Percentiles rank a stretch among this genome's conserved stretches.
Evolutionary conservation across 345 rosid genomes (phyloP).

Genomic region (Euphorbia lathyris): DNA sequence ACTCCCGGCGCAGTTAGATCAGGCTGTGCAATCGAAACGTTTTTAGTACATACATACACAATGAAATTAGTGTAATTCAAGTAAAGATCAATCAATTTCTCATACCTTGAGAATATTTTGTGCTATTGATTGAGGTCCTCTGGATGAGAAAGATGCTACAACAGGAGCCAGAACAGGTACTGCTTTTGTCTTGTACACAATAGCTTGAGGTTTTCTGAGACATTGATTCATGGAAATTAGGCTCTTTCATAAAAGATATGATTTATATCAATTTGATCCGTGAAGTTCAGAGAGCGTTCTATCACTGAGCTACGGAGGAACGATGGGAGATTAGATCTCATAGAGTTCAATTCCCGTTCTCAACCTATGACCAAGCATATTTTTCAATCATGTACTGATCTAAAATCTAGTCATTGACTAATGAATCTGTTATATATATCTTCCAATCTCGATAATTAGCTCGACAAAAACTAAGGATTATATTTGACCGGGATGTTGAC

Average conservation of each 20-base stretch:
- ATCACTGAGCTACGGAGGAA: too few relatives aligned
- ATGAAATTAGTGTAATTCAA: neutral
- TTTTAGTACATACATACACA: neutral
- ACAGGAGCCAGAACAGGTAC: constrained; percentile 42
- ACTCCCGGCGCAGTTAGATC: constrained; percentile 84
- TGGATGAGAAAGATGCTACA: constrained; percentile 68
- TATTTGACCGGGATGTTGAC: too few relatives aligned
- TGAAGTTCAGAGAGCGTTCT: too few relatives aligned
- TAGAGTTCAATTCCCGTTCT: too few relatives aligned
- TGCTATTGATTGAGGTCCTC: constrained; percentile 67
- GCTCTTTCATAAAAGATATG: neutral
- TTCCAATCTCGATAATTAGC: too few relatives aligned
- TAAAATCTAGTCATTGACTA: too few relatives aligned
- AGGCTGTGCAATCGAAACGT: constrained; percentile 44
- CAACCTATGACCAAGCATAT: too few relatives aligned
- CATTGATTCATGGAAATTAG: neutral
- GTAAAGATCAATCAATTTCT: neutral
- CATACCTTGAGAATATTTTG: constrained; percentile 70
- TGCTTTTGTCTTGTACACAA: constrained; percentile 51
- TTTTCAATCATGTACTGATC: too few relatives aligned
- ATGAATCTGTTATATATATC: too few relatives aligned
- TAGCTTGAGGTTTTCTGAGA: constrained; percentile 54
- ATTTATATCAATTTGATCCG: too few relatives aligned
- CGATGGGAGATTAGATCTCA: too few relatives aligned
- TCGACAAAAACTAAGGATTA: too few relatives aligned